phyloP scores from a whole-genome alignment of 1,284 basidiomycete genomes.

The Trichosporon ovoides region DNA sequence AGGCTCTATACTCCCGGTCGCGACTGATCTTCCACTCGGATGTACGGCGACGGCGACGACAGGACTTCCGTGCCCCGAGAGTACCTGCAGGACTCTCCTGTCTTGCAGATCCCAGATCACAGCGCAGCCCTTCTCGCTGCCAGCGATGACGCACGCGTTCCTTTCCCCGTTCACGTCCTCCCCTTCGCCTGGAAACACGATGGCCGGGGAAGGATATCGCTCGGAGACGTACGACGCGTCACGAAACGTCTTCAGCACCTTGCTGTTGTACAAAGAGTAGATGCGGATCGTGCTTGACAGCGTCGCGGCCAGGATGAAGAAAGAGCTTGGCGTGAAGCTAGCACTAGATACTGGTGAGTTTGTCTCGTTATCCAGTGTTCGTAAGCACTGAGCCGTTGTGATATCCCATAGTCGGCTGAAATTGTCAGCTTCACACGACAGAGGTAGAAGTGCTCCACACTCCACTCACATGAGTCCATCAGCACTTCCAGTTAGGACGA shows the following conservation, averaged over 20 bases:
- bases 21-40: slow-evolving; percentile 12
- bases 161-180: neutral
- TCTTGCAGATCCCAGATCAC: slow-evolving; percentile 89
- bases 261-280: slow-evolving; percentile 89
- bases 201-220: slow-evolving; percentile 32
- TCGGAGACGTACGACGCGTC: slow-evolving; percentile 31
- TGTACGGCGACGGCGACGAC: slow-evolving; percentile 44
- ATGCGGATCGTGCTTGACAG: slow-evolving; percentile 88
- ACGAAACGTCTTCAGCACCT: slow-evolving; percentile 83
- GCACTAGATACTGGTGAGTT: slow-evolving; percentile 74
- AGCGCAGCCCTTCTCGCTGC: slow-evolving; percentile 83
- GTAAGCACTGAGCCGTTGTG: slow-evolving; percentile 92
- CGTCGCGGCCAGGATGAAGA: slow-evolving; percentile 79
- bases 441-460: too few species aligned
- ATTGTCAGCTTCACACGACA: slow-evolving; percentile 2
- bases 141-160: slow-evolving; percentile 64
- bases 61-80: slow-evolving; percentile 54
- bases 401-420: slow-evolving; percentile 96
- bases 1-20: slow-evolving; percentile 18
- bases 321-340: slow-evolving; percentile 84
- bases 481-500: slow-evolving; percentile 89
- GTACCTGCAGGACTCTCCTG: slow-evolving; percentile 63
- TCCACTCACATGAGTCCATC: slow-evolving; percentile 92
- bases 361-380: slow-evolving; percentile 91
- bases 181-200: slow-evolving; percentile 27